These are phyloP conservation scores for Populus simonii DNA, from an alignment of 345 rosid species.

Conservation along the genomic window DNA sequence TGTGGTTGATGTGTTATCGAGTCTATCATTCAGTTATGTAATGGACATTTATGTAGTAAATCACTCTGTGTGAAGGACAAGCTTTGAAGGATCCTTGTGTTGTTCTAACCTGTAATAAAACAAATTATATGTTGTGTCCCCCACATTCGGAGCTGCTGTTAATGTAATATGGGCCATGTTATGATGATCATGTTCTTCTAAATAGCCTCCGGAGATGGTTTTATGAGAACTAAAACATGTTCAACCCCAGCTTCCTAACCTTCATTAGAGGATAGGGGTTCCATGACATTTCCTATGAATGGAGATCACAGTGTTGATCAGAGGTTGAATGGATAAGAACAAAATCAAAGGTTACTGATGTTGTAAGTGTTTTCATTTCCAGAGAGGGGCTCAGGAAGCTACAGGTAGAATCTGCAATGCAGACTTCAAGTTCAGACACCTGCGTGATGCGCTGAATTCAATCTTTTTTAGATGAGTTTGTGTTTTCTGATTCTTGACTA, in stretches of 20 bases:
- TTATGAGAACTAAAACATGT: neutral
- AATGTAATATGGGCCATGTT: neutral
- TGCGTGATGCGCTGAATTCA: neutral
- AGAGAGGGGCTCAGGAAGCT: neutral
- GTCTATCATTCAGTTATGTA: too few species aligned
- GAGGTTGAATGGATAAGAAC: neutral
- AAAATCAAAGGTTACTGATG: neutral
- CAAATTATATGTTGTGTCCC: neutral
- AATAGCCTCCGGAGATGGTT: neutral
- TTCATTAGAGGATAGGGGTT: neutral
- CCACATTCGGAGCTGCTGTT: neutral
- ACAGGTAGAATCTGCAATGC: neutral
- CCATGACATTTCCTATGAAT: neutral
- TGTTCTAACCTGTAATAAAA: neutral
- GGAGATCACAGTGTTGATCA: too few species aligned
- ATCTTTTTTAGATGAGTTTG: too few species aligned
- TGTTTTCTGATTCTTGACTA: too few species aligned
- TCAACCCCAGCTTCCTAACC: neutral
- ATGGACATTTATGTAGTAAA: too few species aligned
- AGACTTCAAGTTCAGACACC: neutral
- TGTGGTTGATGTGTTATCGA: neutral
- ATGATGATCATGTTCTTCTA: neutral
- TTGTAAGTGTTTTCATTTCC: neutral
- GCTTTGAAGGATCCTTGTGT: neutral
- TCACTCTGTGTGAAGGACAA: neutral